Evolutionary conservation across 352 stramenopile species (phyloP).

Genomic region (Phytophthora citrophthora): DNA sequence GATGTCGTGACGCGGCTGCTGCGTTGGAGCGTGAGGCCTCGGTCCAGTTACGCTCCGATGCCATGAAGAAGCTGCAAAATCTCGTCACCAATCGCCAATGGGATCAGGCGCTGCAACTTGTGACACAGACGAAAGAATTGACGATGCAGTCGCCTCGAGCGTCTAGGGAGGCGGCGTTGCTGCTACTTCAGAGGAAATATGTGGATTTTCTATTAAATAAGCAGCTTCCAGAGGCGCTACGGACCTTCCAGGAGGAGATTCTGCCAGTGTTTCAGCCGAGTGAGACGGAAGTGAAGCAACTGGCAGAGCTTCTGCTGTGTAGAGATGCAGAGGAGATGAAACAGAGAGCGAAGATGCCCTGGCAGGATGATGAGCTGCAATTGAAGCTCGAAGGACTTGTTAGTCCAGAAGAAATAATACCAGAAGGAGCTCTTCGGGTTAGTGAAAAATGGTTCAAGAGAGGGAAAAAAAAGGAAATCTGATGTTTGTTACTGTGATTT

Average conservation of each 20-base stretch:
- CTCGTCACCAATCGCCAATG: conserved; percentile 50
- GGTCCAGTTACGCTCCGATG: conserved; percentile 57
- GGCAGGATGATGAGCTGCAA: conserved; percentile 56
- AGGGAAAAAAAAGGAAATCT: background rate
- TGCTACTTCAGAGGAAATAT: conserved; percentile 77
- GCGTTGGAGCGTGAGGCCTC: conserved; percentile 65
- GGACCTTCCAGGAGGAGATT: conserved; percentile 78
- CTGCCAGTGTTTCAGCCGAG: conserved; percentile 47
- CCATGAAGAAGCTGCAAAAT: conserved; percentile 60
- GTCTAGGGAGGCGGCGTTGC: conserved; percentile 43
- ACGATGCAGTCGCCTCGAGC: conserved; percentile 58
- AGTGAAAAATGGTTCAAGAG: conserved; percentile 1
- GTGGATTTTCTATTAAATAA: conserved; percentile 52
- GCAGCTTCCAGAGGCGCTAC: conserved; percentile 48
- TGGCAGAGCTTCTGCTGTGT: conserved; percentile 70
- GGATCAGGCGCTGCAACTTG: conserved; percentile 58
- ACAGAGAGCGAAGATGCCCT: conserved; percentile 40
- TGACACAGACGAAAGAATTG: conserved; percentile 23
- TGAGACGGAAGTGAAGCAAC: conserved; percentile 54
- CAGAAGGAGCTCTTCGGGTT: conserved; percentile 63
- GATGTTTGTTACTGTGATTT: background rate
- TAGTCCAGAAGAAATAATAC: conserved; percentile 72
- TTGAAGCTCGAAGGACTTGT: conserved; percentile 57
- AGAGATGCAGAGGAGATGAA: conserved; percentile 46
- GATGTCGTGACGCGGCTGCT: conserved; percentile 45